These are phyloP conservation scores for Apophysomyces sp. DNA, from an alignment of 371 early-diverging fungal genomes.

Conservation along the genomic window DNA sequence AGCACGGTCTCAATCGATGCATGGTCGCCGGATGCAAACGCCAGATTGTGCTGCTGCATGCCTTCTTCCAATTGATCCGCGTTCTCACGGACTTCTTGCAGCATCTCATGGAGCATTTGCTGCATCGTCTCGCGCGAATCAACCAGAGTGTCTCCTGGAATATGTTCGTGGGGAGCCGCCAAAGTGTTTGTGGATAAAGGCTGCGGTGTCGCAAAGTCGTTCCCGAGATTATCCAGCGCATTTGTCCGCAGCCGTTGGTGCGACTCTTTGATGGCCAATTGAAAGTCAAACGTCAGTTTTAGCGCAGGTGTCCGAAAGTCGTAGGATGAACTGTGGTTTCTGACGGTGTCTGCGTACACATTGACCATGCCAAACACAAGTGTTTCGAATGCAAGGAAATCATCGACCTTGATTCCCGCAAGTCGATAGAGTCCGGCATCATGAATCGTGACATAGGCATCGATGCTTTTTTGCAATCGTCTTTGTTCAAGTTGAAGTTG, in stretches of 20 bases:
- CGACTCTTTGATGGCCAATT: slow-evolving; percentile 40
- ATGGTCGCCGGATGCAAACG: slow-evolving; percentile 23
- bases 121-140: slow-evolving; percentile 29
- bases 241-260: slow-evolving; percentile 30
- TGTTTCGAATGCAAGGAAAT: slow-evolving; percentile 42
- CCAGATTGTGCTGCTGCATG: slow-evolving; percentile 39
- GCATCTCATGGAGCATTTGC: slow-evolving; percentile 39
- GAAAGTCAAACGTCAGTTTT: slow-evolving; percentile 43
- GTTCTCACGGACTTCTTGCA: slow-evolving; percentile 47
- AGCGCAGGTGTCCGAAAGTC: slow-evolving; percentile 47
- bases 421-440: slow-evolving; percentile 28
- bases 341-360: slow-evolving; percentile 38
- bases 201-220: no score
- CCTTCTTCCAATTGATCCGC: slow-evolving; percentile 50
- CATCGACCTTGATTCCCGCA: slow-evolving; percentile 35
- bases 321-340: slow-evolving; percentile 8
- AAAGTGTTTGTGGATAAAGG: not conserved
- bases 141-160: slow-evolving; percentile 11
- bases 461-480: slow-evolving; percentile 21
- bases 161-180: slow-evolving; percentile 13
- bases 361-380: slow-evolving; percentile 44
- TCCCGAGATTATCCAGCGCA: slow-evolving; percentile 7
- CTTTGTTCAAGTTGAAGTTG: slow-evolving; percentile 24
- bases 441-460: slow-evolving; percentile 20
- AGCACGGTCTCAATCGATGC: slow-evolving; percentile 47